Evolutionary conservation across 768 basidiomycete species (phyloP).

Genomic region (Antrodiella citrinella): DNA sequence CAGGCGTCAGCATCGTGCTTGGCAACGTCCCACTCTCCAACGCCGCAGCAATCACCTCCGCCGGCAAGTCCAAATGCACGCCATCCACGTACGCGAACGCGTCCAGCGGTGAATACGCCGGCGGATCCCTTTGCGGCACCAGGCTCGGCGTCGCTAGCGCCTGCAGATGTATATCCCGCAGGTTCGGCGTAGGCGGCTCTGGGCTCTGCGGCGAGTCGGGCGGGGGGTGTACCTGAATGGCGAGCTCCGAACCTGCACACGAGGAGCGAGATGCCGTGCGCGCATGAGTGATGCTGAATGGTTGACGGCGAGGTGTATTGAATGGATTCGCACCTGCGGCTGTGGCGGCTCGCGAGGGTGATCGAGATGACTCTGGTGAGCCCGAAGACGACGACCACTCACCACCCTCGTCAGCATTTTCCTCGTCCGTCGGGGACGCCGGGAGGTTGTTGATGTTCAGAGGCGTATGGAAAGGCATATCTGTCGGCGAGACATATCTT

Average conservation of each 20-base stretch:
- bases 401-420: conserved; percentile 17
- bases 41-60: conserved; percentile 86
- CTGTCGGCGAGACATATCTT: conserved; percentile 56
- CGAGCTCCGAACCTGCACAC: conserved; percentile 51
- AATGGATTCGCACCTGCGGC: conserved; percentile 79
- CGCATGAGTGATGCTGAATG: conserved; percentile 22
- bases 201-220: conserved; percentile 75
- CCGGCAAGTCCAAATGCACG: conserved; percentile 88
- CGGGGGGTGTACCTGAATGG: conserved; percentile 66
- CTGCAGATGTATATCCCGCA: conserved; percentile 75
- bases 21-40: conserved; percentile 69
- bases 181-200: conserved; percentile 80
- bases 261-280: conserved; percentile 24
- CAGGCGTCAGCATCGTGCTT: conserved; percentile 39
- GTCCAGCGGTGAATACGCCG: conserved; percentile 85
- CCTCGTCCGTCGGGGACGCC: conserved; percentile 26
- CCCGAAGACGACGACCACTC: conserved; percentile 22
- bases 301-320: conserved; percentile 62
- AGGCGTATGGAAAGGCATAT: conserved; percentile 51
- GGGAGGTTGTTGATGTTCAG: conserved; percentile 38
- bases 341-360: conserved; percentile 43
- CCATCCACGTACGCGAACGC: conserved; percentile 80
- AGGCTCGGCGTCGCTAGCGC: conserved; percentile 31
- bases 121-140: conserved; percentile 37
- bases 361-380: conserved; percentile 42